Evolutionary conservation across 805 yeast species (phyloP), one percentile per base, ranked within the genome.

Genomic region (Hanseniaspora thailandica): DNA sequence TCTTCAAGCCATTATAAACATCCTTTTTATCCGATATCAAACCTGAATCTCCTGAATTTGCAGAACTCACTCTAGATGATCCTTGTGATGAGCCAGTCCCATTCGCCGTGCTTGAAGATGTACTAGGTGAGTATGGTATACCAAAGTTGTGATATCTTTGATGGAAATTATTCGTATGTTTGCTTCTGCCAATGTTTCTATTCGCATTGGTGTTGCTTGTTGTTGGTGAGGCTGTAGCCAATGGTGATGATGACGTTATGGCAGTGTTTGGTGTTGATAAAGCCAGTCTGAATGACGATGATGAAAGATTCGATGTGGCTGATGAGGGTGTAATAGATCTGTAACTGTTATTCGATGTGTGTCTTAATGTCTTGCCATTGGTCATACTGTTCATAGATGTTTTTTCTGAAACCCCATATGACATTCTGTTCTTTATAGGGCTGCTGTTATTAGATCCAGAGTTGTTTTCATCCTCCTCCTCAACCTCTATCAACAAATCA

Each of bases 401-500:
- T 9, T 33, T 22, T 13, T 38, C 41, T 4, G 45, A n/a, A 4
- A 26, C 12, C 3, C 33, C 30, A 41, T 25, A 41, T 2, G 25
- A 12, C 17, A 19, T 30, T 17, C 3, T 36, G 15, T 26, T 25
- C n/a, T 40, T 47, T 10, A 47, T 2, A 39, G 52, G 52, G n/a
- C 45, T 39, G 28, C 52, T 47, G 15, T 26, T 26, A 20, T 26
- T 41, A 10, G 46, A 43, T 15, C 52, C 28, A 25, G 45, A 39
- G 17, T 39, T 33, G 20, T 39, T 39, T 30, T 64, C 67, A 22
- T 64, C 69, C 48, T 66, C 70, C 54, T 64, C 67, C 22, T 64
- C 69, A 49, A 65, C 70, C 54, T 66, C 69, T 46, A 58, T 65
- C 34, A 66, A 62, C 13, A 67, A 66, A 25, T 63, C 59, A 34